phyloP scores from a whole-genome alignment of 2,329 filamentous ascomycete species.

The Neopestalotiopsis sp. region DNA sequence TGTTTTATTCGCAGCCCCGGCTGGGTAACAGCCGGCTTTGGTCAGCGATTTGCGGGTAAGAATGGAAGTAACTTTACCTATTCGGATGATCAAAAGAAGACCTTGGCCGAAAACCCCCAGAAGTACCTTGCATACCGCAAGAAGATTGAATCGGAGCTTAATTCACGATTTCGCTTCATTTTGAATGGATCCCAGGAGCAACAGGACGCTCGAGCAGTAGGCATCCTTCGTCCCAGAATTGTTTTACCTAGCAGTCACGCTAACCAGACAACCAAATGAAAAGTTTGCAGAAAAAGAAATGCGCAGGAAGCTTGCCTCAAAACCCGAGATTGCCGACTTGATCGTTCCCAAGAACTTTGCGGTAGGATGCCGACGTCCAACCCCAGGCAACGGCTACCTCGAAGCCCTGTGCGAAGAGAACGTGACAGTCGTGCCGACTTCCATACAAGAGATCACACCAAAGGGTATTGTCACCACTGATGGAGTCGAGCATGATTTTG shows the following conservation, averaged over 20 bases:
- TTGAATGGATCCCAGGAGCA: conserved; percentile 53
- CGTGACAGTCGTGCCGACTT: not conserved
- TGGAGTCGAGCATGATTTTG: conserved; percentile 6
- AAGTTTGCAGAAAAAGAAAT: conserved; percentile 37
- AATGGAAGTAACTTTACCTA: conserved; percentile 52
- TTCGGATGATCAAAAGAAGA: conserved; percentile 50
- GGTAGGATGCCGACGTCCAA: conserved; percentile 6
- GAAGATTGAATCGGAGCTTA: conserved; percentile 52
- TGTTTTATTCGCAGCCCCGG: conserved; percentile 44
- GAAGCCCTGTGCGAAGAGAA: not conserved
- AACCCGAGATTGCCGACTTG: conserved; percentile 45
- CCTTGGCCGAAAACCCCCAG: conserved; percentile 55
- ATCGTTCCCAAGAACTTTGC: conserved; percentile 10
- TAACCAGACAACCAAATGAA: not conserved
- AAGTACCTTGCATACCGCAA: conserved; percentile 58
- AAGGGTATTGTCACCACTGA: conserved; percentile 5
- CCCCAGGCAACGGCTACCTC: conserved; percentile 8
- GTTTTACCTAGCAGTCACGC: not conserved
- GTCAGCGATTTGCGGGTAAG: conserved; percentile 49
- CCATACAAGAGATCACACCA: not conserved
- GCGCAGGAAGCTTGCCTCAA: conserved; percentile 43
- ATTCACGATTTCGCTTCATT: conserved; percentile 58
- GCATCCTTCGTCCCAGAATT: not conserved
- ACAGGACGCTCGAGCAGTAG: conserved; percentile 37
- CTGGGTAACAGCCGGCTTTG: conserved; percentile 54